Conservation (phyloP, 2,329 filamentous ascomycete genomes). For the Botrytis porri region DNA sequence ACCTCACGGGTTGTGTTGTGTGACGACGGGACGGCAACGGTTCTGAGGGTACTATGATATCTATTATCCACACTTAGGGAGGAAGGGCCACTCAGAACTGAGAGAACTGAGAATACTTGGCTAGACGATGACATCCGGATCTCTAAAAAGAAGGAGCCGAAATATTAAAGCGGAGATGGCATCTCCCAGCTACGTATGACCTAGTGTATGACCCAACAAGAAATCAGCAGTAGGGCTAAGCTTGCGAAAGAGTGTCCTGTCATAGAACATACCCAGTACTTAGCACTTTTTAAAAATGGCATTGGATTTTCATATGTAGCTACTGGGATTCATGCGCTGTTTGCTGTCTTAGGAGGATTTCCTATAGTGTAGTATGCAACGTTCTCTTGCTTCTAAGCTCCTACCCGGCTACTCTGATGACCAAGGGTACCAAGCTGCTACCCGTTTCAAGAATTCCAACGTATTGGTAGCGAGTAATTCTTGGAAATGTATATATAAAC, state of each 20-base stretch:
- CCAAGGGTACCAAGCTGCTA: background rate
- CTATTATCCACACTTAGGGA: background rate
- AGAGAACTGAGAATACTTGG: background rate
- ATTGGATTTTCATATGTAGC: background rate
- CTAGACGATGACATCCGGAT: background rate
- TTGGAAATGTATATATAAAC: background rate
- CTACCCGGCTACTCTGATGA: background rate
- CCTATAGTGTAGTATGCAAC: background rate
- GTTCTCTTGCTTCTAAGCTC: background rate
- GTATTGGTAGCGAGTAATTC: constrained; percentile 10
- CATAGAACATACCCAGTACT: background rate
- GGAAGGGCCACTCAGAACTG: background rate
- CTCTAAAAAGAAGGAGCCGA: constrained; percentile 4
- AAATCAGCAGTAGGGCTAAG: background rate
- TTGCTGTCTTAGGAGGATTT: background rate
- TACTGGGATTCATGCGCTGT: background rate
- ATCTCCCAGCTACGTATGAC: background rate
- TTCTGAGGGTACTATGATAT: background rate
- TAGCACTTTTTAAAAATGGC: background rate
- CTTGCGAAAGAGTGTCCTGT: background rate
- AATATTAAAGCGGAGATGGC: background rate
- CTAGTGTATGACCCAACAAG: background rate
- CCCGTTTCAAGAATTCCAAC: background rate
- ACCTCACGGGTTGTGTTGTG: background rate
- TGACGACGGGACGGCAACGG: background rate